A percentile compares a stretch with the other conserved stretches of the same genome.
Conservation (phyloP, 2,329 filamentous ascomycete species). For the Aspergillus carbonarius region DNA sequence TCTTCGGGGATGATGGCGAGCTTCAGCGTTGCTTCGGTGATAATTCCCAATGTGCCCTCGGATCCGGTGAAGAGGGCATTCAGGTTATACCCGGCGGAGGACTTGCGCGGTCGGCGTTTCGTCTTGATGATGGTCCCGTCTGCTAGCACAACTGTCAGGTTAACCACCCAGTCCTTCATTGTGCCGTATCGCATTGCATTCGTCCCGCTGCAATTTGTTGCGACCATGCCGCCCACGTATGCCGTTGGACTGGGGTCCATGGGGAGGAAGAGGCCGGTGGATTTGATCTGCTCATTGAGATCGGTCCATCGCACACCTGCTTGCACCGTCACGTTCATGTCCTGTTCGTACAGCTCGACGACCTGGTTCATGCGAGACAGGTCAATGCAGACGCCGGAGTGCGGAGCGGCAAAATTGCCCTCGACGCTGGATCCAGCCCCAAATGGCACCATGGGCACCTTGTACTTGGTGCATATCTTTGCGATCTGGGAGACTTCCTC, state of each 20-base stretch:
- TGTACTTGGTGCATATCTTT: conserved; percentile 68
- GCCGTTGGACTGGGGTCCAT: conserved; percentile 4
- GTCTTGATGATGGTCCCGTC: conserved; percentile 69
- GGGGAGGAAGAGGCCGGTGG: conserved; percentile 2
- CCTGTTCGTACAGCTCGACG: conserved; percentile 1
- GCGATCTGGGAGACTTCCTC: conserved; percentile 63
- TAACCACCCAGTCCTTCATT: conserved; percentile 73
- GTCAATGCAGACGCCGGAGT: not conserved
- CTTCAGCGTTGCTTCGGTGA: conserved; percentile 68
- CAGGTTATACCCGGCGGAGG: conserved; percentile 67
- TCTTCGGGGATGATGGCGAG: conserved; percentile 61
- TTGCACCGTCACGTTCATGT: conserved; percentile 4
- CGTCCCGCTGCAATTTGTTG: conserved; percentile 41
- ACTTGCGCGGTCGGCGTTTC: conserved; percentile 52
- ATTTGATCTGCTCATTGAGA: not conserved
- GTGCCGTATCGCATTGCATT: conserved; percentile 66
- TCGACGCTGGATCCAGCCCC: conserved; percentile 6
- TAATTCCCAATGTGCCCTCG: conserved; percentile 66
- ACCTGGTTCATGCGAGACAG: not conserved
- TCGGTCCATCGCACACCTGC: conserved; percentile 1
- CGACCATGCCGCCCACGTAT: not conserved
- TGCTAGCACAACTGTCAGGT: conserved; percentile 67
- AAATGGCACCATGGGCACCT: conserved; percentile 5
- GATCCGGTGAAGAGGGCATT: conserved; percentile 65
- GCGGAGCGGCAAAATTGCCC: conserved; percentile 3